Evolutionary conservation across 2,329 filamentous ascomycete genomes (phyloP), one percentile per base, ranked within the genome.

Genomic region (Ilyonectria robusta): DNA sequence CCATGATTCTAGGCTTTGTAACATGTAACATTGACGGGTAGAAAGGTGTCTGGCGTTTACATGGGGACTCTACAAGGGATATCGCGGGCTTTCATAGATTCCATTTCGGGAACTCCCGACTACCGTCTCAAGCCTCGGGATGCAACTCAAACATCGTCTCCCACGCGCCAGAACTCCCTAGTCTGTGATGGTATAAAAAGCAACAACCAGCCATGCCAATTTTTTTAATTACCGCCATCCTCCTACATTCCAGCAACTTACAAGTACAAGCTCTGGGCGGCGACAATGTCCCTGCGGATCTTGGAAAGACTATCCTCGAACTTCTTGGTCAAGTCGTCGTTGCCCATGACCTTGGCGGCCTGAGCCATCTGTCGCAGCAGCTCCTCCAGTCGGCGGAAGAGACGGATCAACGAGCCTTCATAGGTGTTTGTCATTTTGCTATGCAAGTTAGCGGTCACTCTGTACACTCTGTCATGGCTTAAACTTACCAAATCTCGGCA

Each of bases 381-480:
- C 83, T 99, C 96, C 82, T 99, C 96, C 35, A 99, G 86, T 21
- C 96, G 93, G 61, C 96, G 93, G 89, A 99, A 99, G 44, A 98
- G 90, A 55, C 96, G 94, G 75, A 99, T 98, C 68, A 99, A 85
- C 65, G 94, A 98, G 67, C 96, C 96, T 84, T 99, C 96, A 81
- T 98, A 99, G 31, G 95, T 94, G 76, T 98, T 95, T 31, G 96
- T 98, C 95, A 99, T 98, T 94, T 97, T 97, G 83, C 95, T 97
- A 70, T 8, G 54, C 29, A 47, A 48, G 76, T 79, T 56, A 79
- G 76, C 40, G 35, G 11, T 1, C 31, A 33, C 31, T 33, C 7
- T 33, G 4, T 55, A 40, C 19, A 37, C 15, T 13, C 4, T 54
- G 42, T 23, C n/a, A 19, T n/a, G 15, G 35, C 59, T 33, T 56